phyloP scores from a whole-genome alignment of 305 asterid genomes.

The Fraxinus albicans region DNA sequence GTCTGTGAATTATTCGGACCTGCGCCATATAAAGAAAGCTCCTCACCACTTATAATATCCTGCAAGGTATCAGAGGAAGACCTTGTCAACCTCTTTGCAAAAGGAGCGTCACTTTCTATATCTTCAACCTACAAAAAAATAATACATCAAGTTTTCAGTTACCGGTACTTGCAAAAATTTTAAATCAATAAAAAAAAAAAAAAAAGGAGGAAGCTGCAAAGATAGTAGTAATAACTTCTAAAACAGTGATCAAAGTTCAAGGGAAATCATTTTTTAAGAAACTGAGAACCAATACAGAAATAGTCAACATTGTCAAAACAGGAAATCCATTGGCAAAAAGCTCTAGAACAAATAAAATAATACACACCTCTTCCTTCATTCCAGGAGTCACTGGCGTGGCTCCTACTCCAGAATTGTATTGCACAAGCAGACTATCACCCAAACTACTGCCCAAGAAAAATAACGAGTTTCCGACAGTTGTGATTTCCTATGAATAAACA shows the following conservation, averaged over 20 bases:
- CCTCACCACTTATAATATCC: conserved; percentile 79
- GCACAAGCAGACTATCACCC: conserved; percentile 98
- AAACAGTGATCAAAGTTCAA: conserved; percentile 13
- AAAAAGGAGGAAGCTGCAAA: not conserved
- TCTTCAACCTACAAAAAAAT: conserved; percentile 70
- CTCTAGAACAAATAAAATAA: conserved; percentile 24
- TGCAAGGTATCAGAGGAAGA: conserved; percentile 89
- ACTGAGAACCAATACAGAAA: conserved; percentile 4
- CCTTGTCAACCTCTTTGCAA: conserved; percentile 70
- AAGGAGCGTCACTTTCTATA: conserved; percentile 78
- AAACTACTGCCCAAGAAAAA: conserved; percentile 94
- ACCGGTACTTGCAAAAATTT: not conserved
- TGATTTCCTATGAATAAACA: conserved; percentile 56
- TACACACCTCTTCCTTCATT: conserved; percentile 78
- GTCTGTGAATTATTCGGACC: conserved; percentile 75
- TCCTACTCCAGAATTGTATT: conserved; percentile 77
- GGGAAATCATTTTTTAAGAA: conserved; percentile 14
- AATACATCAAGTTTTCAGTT: conserved; percentile 16
- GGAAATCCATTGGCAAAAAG: conserved; percentile 13
- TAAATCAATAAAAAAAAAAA: conserved; percentile 6
- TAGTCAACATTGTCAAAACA: conserved; percentile 7
- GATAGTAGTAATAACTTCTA: not conserved
- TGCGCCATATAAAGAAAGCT: conserved; percentile 79
- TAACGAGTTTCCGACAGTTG: conserved; percentile 84
- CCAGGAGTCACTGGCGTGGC: conserved; percentile 63